Percentiles rank a stretch among this genome's conserved stretches.
Evolutionary conservation across 169 alveolate genomes (phyloP).

Genomic region (Plasmodium vivax): DNA sequence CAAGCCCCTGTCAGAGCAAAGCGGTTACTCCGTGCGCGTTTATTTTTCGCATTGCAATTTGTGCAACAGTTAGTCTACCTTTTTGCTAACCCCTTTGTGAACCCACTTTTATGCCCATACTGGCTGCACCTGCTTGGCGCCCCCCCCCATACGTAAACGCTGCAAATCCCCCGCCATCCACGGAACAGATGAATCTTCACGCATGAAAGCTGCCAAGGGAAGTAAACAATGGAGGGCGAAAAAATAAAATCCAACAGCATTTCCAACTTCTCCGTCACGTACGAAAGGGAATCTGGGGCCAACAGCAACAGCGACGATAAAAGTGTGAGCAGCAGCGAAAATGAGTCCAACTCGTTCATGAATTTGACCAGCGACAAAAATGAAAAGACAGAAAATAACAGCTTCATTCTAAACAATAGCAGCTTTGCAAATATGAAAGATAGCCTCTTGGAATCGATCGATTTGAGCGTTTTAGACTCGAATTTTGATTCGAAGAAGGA

Average conservation of each 20-base stretch:
- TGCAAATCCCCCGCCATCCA: neutral
- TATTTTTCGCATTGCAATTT: neutral
- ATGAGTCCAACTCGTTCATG: constrained; percentile 62
- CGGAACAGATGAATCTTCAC: constrained; percentile 8
- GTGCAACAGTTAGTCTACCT: neutral
- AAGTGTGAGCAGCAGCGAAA: constrained; percentile 52
- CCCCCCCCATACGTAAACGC: neutral
- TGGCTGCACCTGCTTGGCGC: neutral
- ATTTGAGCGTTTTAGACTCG: constrained; percentile 66
- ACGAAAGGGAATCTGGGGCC: constrained; percentile 59
- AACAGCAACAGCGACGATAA: constrained; percentile 62
- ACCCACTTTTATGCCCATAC: neutral
- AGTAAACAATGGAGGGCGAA: constrained; percentile 59
- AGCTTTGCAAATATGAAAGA: constrained; percentile 65
- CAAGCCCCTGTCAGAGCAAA: neutral
- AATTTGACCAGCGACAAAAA: constrained; percentile 55
- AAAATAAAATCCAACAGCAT: constrained; percentile 42
- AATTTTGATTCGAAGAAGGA: constrained; percentile 66
- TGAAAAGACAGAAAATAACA: constrained; percentile 57
- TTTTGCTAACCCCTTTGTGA: neutral
- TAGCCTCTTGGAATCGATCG: constrained; percentile 68
- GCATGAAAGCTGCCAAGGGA: neutral
- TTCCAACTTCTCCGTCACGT: constrained; percentile 63
- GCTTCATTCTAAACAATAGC: constrained; percentile 41
- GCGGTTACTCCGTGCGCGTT: neutral